Percentiles rank a stretch among this genome's conserved stretches.
These are phyloP conservation scores for Penicillium malachiteum DNA, from an alignment of 495 filamentous ascomycete species.

Conservation along the genomic window DNA sequence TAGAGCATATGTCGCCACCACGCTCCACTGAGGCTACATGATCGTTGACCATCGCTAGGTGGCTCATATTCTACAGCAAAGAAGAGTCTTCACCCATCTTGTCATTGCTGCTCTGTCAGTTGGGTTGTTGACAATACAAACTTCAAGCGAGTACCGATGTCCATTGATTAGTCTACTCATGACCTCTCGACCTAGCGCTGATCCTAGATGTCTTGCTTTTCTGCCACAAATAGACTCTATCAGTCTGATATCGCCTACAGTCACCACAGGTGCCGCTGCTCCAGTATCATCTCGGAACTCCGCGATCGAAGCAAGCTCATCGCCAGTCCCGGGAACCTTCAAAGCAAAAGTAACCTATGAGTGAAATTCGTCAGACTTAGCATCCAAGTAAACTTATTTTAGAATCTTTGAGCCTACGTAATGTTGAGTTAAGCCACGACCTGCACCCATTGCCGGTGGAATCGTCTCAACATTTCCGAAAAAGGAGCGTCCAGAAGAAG, in stretches of 20 bases:
- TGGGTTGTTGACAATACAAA: background rate
- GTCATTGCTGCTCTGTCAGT: background rate
- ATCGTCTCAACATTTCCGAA: background rate
- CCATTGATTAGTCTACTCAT: background rate
- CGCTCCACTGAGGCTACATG: background rate
- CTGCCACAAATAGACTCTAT: background rate
- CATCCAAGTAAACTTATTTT: background rate
- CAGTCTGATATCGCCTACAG: background rate
- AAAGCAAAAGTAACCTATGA: background rate
- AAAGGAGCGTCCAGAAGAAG: background rate
- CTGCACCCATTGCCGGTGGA: background rate
- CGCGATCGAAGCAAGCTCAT: background rate
- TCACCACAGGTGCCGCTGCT: background rate
- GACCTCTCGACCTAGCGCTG: background rate
- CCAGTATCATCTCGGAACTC: background rate
- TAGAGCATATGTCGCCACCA: conserved; percentile 7
- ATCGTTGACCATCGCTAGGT: too few relatives aligned
- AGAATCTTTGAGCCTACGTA: background rate
- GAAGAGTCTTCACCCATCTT: background rate
- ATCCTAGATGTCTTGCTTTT: background rate
- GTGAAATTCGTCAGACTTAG: background rate
- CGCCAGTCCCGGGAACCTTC: background rate
- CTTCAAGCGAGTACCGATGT: background rate
- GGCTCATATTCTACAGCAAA: background rate
- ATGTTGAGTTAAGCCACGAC: background rate